Conservation (phyloP, 2,329 filamentous ascomycete species). For the Curvularia sp. region DNA sequence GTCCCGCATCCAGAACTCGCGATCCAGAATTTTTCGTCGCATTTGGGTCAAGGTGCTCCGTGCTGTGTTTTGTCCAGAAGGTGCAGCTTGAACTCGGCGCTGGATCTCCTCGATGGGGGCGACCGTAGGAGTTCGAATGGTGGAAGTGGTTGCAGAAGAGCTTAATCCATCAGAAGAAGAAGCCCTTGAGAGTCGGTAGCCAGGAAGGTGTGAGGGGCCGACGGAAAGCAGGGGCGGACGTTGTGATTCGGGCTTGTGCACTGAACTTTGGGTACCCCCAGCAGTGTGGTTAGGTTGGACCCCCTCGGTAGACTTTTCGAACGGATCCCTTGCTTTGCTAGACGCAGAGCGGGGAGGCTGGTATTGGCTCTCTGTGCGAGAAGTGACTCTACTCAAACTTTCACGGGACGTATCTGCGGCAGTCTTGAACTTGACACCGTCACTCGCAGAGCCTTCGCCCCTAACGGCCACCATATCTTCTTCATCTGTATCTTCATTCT, state of each 20-base stretch:
- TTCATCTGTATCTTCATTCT: slow-evolving; percentile 46
- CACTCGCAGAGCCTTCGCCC: slow-evolving; percentile 30
- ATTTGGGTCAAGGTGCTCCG: slow-evolving; percentile 62
- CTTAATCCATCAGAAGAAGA: slow-evolving; percentile 57
- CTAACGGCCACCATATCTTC: slow-evolving; percentile 41
- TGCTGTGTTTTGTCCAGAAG: slow-evolving; percentile 51
- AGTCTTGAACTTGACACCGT: slow-evolving; percentile 34
- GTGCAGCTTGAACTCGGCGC: slow-evolving; percentile 27
- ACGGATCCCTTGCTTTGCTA: slow-evolving; percentile 30
- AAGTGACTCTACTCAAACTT: slow-evolving; percentile 28
- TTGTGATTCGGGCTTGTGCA: slow-evolving; percentile 40
- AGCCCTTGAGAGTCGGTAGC: slow-evolving; percentile 55
- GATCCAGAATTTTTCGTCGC: slow-evolving; percentile 85
- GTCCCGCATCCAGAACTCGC: slow-evolving; percentile 99
- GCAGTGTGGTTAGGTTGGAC: slow-evolving; percentile 32
- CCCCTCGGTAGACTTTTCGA: slow-evolving; percentile 35
- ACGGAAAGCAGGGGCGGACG: slow-evolving; percentile 54
- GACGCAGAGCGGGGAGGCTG: slow-evolving; percentile 30
- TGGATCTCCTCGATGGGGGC: slow-evolving; percentile 44
- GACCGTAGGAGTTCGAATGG: slow-evolving; percentile 42
- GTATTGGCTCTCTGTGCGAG: slow-evolving; percentile 37
- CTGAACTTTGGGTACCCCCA: slow-evolving; percentile 33
- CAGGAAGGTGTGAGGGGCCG: slow-evolving; percentile 58
- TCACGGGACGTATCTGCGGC: slow-evolving; percentile 35
- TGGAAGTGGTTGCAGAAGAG: slow-evolving; percentile 47